Percentiles rank a stretch among this genome's conserved stretches.
phyloP scores from a whole-genome alignment of 768 basidiomycete species.

The Steccherinum ochraceum region DNA sequence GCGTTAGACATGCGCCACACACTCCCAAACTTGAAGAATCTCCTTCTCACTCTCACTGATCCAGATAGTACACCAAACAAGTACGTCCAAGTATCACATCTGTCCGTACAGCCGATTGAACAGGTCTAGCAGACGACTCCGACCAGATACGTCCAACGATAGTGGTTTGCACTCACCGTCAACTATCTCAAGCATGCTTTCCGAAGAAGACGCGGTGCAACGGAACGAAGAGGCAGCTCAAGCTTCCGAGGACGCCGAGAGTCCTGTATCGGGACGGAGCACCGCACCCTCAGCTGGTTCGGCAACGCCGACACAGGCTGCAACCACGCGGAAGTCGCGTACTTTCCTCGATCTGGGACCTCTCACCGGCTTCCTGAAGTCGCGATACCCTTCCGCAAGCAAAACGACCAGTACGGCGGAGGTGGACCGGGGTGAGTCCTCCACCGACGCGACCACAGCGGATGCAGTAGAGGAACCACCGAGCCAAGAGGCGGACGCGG shows the following conservation, averaged over 20 bases:
- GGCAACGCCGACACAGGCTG: constrained; percentile 2
- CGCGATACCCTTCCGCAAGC: constrained; percentile 47
- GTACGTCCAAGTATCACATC: constrained; percentile 35
- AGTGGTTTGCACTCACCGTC: background rate
- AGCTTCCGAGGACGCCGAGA: background rate
- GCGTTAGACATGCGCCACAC: constrained; percentile 94
- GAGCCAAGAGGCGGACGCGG: constrained; percentile 4
- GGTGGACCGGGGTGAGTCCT: constrained; percentile 15
- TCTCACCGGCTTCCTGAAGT: constrained; percentile 57
- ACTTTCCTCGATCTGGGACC: constrained; percentile 55
- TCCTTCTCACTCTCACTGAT: constrained; percentile 79
- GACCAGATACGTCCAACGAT: background rate
- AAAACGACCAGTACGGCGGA: constrained; percentile 16
- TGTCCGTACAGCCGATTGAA: background rate
- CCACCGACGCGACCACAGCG: constrained; percentile 11
- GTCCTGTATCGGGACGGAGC: background rate
- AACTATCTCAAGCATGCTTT: background rate
- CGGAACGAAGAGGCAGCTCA: background rate
- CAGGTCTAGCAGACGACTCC: background rate
- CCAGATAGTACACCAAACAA: constrained; percentile 45
- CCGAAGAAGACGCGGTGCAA: background rate
- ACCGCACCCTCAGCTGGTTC: background rate
- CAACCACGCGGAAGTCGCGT: constrained; percentile 17
- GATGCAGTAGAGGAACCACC: constrained; percentile 2
- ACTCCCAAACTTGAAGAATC: constrained; percentile 91